A percentile compares a stretch with the other conserved stretches of the same genome.
Evolutionary conservation across 345 rosid species (phyloP).

Genomic region (Aurinia saxatilis): DNA sequence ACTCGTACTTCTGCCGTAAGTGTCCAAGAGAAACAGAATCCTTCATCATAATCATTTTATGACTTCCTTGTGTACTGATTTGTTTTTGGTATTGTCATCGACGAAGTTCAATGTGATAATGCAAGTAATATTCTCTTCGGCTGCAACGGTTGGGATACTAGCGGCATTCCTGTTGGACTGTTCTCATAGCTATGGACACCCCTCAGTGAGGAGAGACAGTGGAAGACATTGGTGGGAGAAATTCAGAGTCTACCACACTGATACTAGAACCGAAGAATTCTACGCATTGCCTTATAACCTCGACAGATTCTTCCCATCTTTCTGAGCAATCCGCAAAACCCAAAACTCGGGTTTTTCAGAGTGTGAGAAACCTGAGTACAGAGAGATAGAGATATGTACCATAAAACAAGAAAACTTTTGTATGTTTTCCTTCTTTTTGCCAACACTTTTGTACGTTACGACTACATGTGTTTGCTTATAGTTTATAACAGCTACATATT

Average conservation of each 20-base stretch:
- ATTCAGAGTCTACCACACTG: constrained; percentile 47
- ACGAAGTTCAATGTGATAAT: constrained; percentile 72
- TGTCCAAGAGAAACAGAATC: background rate
- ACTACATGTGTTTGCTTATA: constrained; percentile 16
- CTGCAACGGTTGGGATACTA: constrained; percentile 62
- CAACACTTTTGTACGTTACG: constrained; percentile 17
- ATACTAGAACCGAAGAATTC: constrained; percentile 62
- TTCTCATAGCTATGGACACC: constrained; percentile 52
- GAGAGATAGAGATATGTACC: background rate
- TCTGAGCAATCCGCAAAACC: constrained; percentile 21
- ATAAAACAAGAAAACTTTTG: constrained; percentile 6
- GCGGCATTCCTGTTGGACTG: constrained; percentile 54
- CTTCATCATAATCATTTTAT: background rate
- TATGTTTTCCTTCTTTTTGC: background rate
- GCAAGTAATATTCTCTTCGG: constrained; percentile 87
- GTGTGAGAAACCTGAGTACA: constrained; percentile 1
- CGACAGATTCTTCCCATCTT: constrained; percentile 83
- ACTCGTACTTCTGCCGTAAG: constrained; percentile 54
- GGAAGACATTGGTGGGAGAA: constrained; percentile 93
- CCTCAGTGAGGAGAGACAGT: constrained; percentile 51
- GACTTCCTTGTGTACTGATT: background rate
- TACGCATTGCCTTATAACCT: constrained; percentile 69
- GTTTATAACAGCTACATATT: constrained; percentile 21
- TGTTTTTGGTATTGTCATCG: background rate
- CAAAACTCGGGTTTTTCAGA: background rate